phyloP scores from a whole-genome alignment of 768 basidiomycete species.

The Tulasnella sp. region DNA sequence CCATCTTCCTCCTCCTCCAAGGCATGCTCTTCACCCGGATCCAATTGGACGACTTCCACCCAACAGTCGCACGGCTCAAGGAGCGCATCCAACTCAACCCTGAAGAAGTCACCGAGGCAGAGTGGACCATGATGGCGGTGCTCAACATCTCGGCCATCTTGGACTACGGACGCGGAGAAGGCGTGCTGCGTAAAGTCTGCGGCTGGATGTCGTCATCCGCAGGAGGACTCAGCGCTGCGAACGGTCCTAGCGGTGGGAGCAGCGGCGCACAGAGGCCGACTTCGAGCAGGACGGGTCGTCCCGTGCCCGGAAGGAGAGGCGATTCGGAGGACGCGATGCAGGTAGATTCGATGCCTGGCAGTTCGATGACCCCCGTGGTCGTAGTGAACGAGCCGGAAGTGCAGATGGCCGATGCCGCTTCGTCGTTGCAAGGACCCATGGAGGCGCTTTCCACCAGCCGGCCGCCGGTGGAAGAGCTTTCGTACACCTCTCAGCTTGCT shows the following conservation, averaged over 20 bases:
- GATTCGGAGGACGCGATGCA: conserved; percentile 55
- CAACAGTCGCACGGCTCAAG: conserved; percentile 76
- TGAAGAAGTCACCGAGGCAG: conserved; percentile 64
- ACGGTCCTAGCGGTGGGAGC: too few relatives aligned
- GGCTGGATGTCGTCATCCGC: conserved; percentile 39
- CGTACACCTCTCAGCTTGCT: conserved; percentile 67
- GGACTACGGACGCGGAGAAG: conserved; percentile 79
- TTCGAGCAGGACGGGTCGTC: conserved; percentile 1
- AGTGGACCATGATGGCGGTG: conserved; percentile 97
- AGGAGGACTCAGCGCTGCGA: conserved; percentile 12
- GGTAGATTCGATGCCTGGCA: conserved; percentile 49
- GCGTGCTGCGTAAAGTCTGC: conserved; percentile 63
- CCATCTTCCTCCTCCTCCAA: conserved; percentile 87
- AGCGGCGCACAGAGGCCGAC: neutral
- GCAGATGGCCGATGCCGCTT: conserved; percentile 32
- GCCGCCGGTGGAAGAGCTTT: conserved; percentile 44
- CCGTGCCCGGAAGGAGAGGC: conserved; percentile 36
- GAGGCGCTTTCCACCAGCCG: conserved; percentile 21
- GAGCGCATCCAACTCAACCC: conserved; percentile 78
- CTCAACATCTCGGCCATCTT: conserved; percentile 77
- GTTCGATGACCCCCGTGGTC: neutral
- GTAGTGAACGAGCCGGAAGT: conserved; percentile 37
- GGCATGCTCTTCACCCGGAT: conserved; percentile 98
- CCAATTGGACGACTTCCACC: conserved; percentile 84
- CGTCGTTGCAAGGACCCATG: conserved; percentile 33